phyloP scores from a whole-genome alignment of 768 basidiomycete species.

The Nidularia sp. region DNA sequence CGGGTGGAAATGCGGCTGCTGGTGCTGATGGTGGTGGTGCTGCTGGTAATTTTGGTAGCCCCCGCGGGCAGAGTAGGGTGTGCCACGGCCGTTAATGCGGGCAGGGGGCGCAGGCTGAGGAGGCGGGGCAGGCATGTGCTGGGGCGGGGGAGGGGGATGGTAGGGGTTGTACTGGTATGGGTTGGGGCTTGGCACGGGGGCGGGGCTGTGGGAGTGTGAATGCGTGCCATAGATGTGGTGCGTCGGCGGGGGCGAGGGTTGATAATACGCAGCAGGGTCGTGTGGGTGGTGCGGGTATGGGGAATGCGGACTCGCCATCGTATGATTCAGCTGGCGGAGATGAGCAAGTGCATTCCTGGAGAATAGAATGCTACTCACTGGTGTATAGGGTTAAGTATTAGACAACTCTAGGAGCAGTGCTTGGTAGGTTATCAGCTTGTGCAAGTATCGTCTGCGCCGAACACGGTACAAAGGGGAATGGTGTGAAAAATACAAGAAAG shows the following conservation, averaged over 20 bases:
- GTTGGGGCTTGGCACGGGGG: constrained; percentile 24
- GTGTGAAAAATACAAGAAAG: no score
- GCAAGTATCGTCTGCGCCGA: no score
- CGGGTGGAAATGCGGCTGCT: constrained; percentile 23
- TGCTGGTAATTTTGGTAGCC: neutral
- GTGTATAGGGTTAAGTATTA: no score
- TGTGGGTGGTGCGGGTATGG: constrained; percentile 17
- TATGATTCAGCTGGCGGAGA: neutral
- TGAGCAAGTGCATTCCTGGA: neutral
- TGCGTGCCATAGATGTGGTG: constrained; percentile 26
- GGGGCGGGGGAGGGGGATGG: neutral
- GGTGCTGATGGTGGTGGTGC: constrained; percentile 15
- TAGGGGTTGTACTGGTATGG: constrained; percentile 2
- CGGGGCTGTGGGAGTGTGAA: constrained; percentile 28
- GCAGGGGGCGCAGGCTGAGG: no score
- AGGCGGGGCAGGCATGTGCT: neutral
- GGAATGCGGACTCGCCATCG: constrained; percentile 14
- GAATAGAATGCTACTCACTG: no score
- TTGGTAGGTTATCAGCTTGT: no score
- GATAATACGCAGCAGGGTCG: constrained; percentile 20
- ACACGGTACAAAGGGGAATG: no score
- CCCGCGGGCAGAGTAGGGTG: neutral
- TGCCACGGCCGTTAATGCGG: neutral
- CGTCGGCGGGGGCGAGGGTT: constrained; percentile 13
- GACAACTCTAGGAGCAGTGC: no score